Conservation (phyloP, 139 green algal species). For the Chlorella sp. region DNA sequence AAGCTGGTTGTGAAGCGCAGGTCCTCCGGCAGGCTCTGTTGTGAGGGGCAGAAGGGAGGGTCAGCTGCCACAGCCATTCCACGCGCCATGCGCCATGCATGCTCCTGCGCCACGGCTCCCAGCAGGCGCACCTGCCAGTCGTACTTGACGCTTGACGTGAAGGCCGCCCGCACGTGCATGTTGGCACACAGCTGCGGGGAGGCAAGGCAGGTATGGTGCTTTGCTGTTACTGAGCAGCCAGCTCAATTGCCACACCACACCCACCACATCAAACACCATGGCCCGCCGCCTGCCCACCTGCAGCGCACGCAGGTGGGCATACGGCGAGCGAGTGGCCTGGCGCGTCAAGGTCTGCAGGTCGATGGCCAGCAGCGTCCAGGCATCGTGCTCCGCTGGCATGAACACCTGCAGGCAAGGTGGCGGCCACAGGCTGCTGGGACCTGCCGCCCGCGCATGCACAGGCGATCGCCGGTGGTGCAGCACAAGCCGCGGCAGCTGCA, state of each 20-base stretch:
- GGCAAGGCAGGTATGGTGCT: no score
- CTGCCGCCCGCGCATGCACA: no score
- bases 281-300: no score
- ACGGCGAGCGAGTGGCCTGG: constrained; percentile 40
- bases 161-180: constrained; percentile 71
- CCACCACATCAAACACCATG: no score
- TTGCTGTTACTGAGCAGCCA: no score
- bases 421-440: no score
- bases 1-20: constrained; percentile 64
- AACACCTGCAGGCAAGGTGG: constrained; percentile 44
- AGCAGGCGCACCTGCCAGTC: constrained; percentile 44
- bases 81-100: no score
- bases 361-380: constrained; percentile 70
- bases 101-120: no score
- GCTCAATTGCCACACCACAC: no score
- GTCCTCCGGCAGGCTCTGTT: constrained; percentile 68
- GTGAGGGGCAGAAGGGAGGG: not conserved
- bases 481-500: no score
- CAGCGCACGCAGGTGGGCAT: constrained; percentile 52
- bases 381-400: constrained; percentile 36
- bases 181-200: constrained; percentile 65
- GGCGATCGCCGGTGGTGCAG: no score
- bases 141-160: constrained; percentile 72
- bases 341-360: constrained; percentile 51
- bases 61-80: no score